Evolutionary conservation across 179 eudicot species (phyloP).

Genomic region (Heliamphora pulchella): DNA sequence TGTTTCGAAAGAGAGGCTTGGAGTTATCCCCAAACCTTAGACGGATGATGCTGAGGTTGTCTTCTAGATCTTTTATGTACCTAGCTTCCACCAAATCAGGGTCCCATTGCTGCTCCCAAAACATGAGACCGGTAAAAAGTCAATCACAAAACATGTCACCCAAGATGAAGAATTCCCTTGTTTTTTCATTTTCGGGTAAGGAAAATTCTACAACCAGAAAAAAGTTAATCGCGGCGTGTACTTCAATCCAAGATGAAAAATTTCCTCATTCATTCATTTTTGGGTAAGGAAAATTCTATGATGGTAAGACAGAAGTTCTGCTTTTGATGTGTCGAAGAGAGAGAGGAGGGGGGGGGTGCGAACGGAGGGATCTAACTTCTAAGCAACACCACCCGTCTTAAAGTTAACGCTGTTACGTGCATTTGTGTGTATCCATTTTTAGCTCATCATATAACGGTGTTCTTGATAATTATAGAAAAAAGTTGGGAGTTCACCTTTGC

Average conservation of each 20-base stretch:
- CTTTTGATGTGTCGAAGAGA: too few species aligned
- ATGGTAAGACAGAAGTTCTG: too few species aligned
- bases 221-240: too few species aligned
- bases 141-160: not conserved
- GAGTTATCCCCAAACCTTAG: conserved; percentile 68
- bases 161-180: not conserved
- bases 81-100: conserved; percentile 70
- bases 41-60: conserved; percentile 69
- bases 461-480: too few species aligned
- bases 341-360: too few species aligned
- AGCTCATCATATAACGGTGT: not conserved
- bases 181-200: not conserved
- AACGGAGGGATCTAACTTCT: too few species aligned
- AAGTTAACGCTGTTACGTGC: not conserved
- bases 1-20: conserved; percentile 73
- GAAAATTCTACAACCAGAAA: too few species aligned
- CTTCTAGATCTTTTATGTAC: conserved; percentile 76
- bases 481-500: conserved; percentile 50
- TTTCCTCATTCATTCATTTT: too few species aligned
- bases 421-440: not conserved
- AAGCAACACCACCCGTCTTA: too few species aligned
- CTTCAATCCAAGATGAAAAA: too few species aligned
- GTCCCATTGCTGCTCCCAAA: conserved; percentile 78
- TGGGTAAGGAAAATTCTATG: too few species aligned
- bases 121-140: not conserved